These are phyloP conservation scores for Lecanoromycetidae sp. DNA, from an alignment of 2,329 filamentous ascomycete species.

Conservation along the genomic window DNA sequence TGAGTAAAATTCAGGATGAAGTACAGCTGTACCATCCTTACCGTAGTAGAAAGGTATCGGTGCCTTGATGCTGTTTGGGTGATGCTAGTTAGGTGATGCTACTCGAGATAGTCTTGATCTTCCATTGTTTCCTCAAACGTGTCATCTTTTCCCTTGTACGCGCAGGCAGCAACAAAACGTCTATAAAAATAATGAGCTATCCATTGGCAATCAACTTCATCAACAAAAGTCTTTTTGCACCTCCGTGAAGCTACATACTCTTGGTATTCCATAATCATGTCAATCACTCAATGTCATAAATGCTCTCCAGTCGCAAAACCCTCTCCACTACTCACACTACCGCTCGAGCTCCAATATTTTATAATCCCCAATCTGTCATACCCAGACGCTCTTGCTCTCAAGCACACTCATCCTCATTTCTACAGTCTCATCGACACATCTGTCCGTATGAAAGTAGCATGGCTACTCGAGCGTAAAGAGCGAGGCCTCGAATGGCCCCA, in stretches of 20 bases:
- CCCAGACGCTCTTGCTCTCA: constrained; percentile 58
- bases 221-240: background rate
- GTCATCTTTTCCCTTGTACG: background rate
- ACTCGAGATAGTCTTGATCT: no score
- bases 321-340: constrained; percentile 39
- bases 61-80: no score
- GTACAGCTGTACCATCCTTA: no score
- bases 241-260: no score
- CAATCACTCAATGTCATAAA: background rate
- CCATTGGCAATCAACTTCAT: no score
- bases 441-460: constrained; percentile 53
- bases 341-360: constrained; percentile 54
- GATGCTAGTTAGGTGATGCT: no score
- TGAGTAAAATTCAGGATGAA: no score
- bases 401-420: constrained; percentile 54
- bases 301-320: background rate
- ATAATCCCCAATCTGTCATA: constrained; percentile 52
- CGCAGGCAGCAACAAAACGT: constrained; percentile 9
- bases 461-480: constrained; percentile 53
- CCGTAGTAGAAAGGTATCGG: no score
- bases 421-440: constrained; percentile 54
- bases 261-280: background rate
- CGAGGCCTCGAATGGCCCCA: constrained; percentile 56
- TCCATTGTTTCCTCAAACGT: no score
- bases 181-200: background rate